phyloP scores from a whole-genome alignment of 805 yeast species.

The Cyberlindnera mississippiensis region DNA sequence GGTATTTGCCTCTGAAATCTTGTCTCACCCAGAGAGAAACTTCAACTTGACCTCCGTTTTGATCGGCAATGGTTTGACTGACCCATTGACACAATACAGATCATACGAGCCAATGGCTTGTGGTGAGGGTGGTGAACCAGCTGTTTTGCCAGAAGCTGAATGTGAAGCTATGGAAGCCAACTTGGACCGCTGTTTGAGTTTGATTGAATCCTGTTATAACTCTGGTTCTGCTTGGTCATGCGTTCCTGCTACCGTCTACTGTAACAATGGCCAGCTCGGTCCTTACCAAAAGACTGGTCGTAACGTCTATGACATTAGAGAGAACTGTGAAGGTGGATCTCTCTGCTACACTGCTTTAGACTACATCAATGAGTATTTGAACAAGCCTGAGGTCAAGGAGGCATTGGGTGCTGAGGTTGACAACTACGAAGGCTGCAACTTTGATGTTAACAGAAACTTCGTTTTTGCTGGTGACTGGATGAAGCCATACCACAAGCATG shows the following conservation, averaged over 20 bases:
- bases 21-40: constrained; percentile 55
- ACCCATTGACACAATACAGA: constrained; percentile 73
- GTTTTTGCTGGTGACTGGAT: constrained; percentile 87
- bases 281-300: constrained; percentile 83
- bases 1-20: constrained; percentile 76
- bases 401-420: constrained; percentile 92
- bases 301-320: constrained; percentile 88
- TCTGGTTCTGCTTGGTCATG: constrained; percentile 76
- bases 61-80: constrained; percentile 91
- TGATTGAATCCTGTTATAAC: constrained; percentile 76
- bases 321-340: constrained; percentile 62
- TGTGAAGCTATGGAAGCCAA: constrained; percentile 67
- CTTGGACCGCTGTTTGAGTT: constrained; percentile 71
- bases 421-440: constrained; percentile 69
- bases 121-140: constrained; percentile 82
- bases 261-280: constrained; percentile 78
- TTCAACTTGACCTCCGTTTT: constrained; percentile 71
- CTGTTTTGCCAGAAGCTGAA: constrained; percentile 73
- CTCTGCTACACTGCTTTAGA: constrained; percentile 80
- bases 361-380: constrained; percentile 75
- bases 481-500: constrained; percentile 80
- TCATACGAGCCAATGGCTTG: constrained; percentile 92
- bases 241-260: constrained; percentile 87
- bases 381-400: constrained; percentile 66
- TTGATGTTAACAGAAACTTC: constrained; percentile 75